Evolutionary conservation across 768 basidiomycete genomes (phyloP), one percentile per base, ranked within the genome.

Genomic region (Psilocybe azurescens): DNA sequence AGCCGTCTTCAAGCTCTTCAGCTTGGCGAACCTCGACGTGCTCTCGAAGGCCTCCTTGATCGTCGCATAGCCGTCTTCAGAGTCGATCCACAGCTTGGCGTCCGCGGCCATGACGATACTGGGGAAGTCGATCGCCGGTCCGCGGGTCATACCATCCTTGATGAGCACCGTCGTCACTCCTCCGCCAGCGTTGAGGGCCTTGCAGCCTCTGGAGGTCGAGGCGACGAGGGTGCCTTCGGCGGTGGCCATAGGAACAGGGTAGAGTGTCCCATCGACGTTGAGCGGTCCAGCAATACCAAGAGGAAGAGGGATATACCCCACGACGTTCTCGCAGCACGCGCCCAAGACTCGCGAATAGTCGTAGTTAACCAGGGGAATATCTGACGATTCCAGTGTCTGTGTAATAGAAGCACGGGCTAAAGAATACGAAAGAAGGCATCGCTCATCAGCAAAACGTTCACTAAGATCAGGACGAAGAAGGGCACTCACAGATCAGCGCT

Each of bases 201-300:
- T 99, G 80, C 95, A 97, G 6, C 97, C 97, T 63, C 97, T 90
- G 0, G 97, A 98, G 0, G 97, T 93, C 5, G 97, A 99, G 0
- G 97, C 97, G 63, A 99, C 96, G 58, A 99, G 87, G 0, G 97
- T 99, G 61, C 97, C 97, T 74, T 99, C 97, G n/a, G 97, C 96
- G 4, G 97, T 99, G 47, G 97, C 97, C 97, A 99, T 99, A 7
- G 97, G 97, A 69, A 99, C 96, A 44, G 89, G 97, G 68, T 88
- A 88, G 51, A 89, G 77, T 46, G 84, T 78, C 32, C 93, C 95
- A 69, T 99, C 97, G 71, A 99, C 85, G 48, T 86, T 92, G 38
- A 99, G 87, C 2, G 97, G 97, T 2, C 97, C 97, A 14, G 97
- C 97, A 62, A 99, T 90, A 67, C 97, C 97, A 55, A 99, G 89